phyloP scores from a whole-genome alignment of 768 basidiomycete genomes.

The Lyophyllum semitale region DNA sequence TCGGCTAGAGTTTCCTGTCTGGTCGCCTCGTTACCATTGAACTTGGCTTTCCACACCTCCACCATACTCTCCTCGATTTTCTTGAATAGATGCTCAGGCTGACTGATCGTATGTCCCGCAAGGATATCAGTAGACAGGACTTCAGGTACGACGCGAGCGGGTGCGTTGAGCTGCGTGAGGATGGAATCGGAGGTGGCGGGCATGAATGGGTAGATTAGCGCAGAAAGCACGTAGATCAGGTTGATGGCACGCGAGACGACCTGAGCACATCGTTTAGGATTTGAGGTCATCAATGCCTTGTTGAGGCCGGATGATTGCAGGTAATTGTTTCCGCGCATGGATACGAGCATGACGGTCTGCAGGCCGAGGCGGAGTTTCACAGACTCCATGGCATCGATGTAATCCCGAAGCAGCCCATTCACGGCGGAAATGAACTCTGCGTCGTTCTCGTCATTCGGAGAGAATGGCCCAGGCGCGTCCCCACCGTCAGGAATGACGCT shows the following conservation, averaged over 20 bases:
- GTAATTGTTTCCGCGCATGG: constrained; percentile 88
- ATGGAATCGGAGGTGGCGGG: constrained; percentile 84
- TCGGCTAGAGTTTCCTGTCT: constrained; percentile 38
- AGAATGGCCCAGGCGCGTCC: constrained; percentile 69
- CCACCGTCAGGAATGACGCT: constrained; percentile 78
- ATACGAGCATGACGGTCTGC: constrained; percentile 87
- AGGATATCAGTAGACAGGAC: constrained; percentile 80
- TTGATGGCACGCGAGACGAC: constrained; percentile 90
- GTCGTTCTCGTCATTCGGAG: constrained; percentile 66
- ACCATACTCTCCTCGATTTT: constrained; percentile 91
- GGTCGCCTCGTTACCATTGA: constrained; percentile 65
- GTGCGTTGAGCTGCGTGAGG: constrained; percentile 85
- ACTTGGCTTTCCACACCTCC: constrained; percentile 77
- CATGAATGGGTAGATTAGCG: constrained; percentile 94
- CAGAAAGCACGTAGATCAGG: constrained; percentile 88
- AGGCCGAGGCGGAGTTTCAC: constrained; percentile 90
- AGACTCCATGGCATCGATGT: constrained; percentile 84
- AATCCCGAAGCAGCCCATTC: constrained; percentile 77
- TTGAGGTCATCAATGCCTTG: constrained; percentile 81
- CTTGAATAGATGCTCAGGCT: constrained; percentile 89
- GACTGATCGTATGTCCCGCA: constrained; percentile 81
- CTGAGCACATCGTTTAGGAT: constrained; percentile 85
- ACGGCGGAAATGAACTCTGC: constrained; percentile 78
- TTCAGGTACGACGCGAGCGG: constrained; percentile 76
- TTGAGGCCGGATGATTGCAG: constrained; percentile 91